Evolutionary conservation across 106 monocot species (phyloP).

Genomic region (Dactylorhiza incarnata): DNA sequence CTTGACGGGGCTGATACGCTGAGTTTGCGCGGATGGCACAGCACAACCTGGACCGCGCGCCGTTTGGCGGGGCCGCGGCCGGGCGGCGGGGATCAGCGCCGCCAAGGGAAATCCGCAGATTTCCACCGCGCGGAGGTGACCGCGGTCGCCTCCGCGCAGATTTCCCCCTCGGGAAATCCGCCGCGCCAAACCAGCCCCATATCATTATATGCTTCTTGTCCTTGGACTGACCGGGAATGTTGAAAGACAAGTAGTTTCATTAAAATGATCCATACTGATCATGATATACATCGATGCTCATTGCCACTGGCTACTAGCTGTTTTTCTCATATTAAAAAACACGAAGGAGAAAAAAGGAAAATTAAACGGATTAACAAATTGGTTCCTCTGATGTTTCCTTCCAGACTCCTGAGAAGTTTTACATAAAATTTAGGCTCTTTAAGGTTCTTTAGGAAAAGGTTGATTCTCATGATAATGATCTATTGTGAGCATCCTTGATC

Average conservation of each 20-base stretch:
- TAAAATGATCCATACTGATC: not conserved
- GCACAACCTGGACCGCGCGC: no score
- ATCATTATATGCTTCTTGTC: not conserved
- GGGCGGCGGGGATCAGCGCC: no score
- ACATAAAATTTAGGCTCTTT: not conserved
- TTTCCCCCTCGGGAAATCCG: no score
- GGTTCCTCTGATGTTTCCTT: not conserved
- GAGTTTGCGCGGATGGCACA: no score
- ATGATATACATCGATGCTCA: not conserved
- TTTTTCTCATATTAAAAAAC: not conserved
- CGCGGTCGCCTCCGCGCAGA: no score
- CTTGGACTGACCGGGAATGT: not conserved
- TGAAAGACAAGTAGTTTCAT: not conserved
- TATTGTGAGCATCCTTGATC: slow-evolving; percentile 2
- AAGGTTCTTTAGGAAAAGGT: not conserved
- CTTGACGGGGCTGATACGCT: no score
- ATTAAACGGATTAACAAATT: not conserved
- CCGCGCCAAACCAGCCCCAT: no score
- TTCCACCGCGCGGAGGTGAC: no score
- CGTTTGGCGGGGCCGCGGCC: no score
- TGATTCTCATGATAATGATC: not conserved
- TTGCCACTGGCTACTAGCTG: not conserved
- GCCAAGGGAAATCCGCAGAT: no score
- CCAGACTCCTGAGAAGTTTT: not conserved
- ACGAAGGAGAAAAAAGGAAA: not conserved